A percentile compares a stretch with the other conserved stretches of the same genome.
phyloP scores from a whole-genome alignment of 1,284 basidiomycete species.

The Trametes hirsuta region DNA sequence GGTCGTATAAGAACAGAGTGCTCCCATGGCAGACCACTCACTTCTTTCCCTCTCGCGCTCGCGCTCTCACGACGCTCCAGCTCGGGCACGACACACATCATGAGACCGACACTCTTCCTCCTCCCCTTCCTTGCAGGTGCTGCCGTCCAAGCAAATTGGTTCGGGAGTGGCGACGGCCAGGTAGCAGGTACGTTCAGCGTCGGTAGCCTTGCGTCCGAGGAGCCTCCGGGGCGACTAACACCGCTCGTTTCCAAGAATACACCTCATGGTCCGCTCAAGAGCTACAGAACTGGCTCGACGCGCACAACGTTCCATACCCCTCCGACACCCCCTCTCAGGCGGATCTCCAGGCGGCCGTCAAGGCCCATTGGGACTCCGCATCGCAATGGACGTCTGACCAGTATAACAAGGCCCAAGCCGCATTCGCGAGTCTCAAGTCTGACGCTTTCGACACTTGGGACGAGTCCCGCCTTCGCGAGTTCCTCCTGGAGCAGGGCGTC shows the following conservation, averaged over 20 bases:
- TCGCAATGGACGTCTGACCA: conserved; percentile 72
- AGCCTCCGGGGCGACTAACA: neutral
- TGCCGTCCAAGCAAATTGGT: conserved; percentile 57
- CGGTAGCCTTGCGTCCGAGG: neutral
- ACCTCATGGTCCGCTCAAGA: conserved; percentile 39
- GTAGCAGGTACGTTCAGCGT: conserved; percentile 21
- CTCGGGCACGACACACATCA: conserved; percentile 30
- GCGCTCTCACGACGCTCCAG: conserved; percentile 12
- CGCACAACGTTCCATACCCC: conserved; percentile 59
- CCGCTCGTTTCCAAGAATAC: conserved; percentile 15
- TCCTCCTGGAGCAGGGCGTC: conserved; percentile 86
- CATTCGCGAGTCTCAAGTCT: conserved; percentile 42
- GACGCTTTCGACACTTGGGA: conserved; percentile 77
- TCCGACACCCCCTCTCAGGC: conserved; percentile 48
- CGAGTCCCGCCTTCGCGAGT: conserved; percentile 79
- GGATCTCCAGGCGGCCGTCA: conserved; percentile 27
- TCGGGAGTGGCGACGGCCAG: conserved; percentile 37
- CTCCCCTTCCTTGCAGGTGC: conserved; percentile 38
- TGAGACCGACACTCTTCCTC: conserved; percentile 46
- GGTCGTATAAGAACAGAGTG: conserved; percentile 8
- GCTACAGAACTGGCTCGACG: conserved; percentile 71
- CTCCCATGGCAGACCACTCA: neutral
- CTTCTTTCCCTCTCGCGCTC: conserved; percentile 12
- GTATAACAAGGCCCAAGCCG: conserved; percentile 60
- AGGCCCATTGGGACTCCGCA: conserved; percentile 31